These are phyloP conservation scores for Cyberlindnera subsufficiens DNA, from an alignment of 805 yeast genomes.

Conservation along the genomic window DNA sequence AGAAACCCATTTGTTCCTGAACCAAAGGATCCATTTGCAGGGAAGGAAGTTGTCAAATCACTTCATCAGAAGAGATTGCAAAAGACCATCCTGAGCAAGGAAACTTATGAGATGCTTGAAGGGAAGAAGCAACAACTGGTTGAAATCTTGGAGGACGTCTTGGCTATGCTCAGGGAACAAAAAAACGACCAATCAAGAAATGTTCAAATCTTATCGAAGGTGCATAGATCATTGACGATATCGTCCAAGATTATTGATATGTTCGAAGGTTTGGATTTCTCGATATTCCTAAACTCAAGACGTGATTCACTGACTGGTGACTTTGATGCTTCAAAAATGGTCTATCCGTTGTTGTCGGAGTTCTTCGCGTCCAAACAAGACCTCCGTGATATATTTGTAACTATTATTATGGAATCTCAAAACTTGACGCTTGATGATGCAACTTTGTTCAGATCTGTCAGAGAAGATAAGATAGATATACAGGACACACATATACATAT, in stretches of 20 bases:
- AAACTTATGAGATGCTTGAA: conserved; percentile 35
- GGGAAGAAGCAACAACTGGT: conserved; percentile 32
- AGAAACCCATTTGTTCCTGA: conserved; percentile 57
- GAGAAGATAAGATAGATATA: conserved; percentile 36
- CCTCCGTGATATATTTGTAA: conserved; percentile 53
- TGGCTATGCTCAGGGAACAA: conserved; percentile 35
- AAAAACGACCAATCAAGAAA: conserved; percentile 37
- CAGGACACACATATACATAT: conserved; percentile 30
- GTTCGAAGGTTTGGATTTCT: conserved; percentile 56
- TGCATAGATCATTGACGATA: conserved; percentile 47
- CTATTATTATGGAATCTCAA: conserved; percentile 63
- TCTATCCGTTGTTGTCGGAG: conserved; percentile 45
- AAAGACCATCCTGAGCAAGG: conserved; percentile 45
- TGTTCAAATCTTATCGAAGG: conserved; percentile 43
- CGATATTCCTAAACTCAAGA: conserved; percentile 36
- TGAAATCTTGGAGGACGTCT: conserved; percentile 35
- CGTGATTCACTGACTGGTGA: conserved; percentile 2
- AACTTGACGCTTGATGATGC: conserved; percentile 68
- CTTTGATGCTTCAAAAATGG: conserved; percentile 22
- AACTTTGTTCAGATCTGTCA: conserved; percentile 60
- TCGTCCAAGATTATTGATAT: conserved; percentile 45
- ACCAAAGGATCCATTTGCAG: conserved; percentile 23
- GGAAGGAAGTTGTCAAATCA: conserved; percentile 21
- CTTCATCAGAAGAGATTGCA: conserved; percentile 24
- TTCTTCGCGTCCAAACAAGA: conserved; percentile 71